These are phyloP conservation scores for Monilinia polystroma DNA, from an alignment of 2,329 filamentous ascomycete species.

Conservation along the genomic window DNA sequence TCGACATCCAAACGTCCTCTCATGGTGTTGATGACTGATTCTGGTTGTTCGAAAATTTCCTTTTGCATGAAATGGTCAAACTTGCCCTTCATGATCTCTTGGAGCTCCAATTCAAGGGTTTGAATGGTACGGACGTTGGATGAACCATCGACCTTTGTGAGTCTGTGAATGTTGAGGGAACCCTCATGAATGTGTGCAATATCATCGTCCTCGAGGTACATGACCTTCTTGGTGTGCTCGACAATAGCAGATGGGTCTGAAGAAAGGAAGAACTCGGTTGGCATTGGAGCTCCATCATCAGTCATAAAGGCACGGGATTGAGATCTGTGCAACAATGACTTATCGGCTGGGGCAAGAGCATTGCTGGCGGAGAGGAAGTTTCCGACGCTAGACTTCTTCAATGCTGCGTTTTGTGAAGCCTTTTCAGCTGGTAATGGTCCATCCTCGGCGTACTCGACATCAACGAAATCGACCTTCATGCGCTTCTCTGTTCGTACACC, in stretches of 20 bases:
- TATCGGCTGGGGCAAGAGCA: constrained; percentile 87
- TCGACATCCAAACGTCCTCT: constrained; percentile 91
- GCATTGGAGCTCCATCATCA: constrained; percentile 96
- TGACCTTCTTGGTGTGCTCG: constrained; percentile 99
- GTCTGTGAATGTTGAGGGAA: constrained; percentile 96
- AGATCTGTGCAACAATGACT: constrained; percentile 95
- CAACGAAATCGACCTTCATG: constrained; percentile 99
- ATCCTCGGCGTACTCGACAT: constrained; percentile 91
- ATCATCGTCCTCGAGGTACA: constrained; percentile 99
- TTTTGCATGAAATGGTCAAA: constrained; percentile 99
- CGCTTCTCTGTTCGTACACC: constrained; percentile 96
- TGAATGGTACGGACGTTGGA: constrained; percentile 98
- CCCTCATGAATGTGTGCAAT: constrained; percentile 99
- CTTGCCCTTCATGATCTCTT: constrained; percentile 99
- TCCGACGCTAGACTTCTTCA: constrained; percentile 78
- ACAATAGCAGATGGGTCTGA: constrained; percentile 98
- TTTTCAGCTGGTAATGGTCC: constrained; percentile 83
- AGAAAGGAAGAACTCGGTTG: constrained; percentile 98
- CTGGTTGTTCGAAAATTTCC: constrained; percentile 99
- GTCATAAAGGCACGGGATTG: constrained; percentile 99
- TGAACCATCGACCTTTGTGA: constrained; percentile 94
- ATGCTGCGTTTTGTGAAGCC: constrained; percentile 91
- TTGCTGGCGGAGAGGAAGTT: constrained; percentile 65
- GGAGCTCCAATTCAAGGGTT: constrained; percentile 96
- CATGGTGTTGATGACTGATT: constrained; percentile 99